Percentiles rank a stretch among this genome's conserved stretches.
Conservation (phyloP, 306 rosid species). For the Malus sieversii region DNA sequence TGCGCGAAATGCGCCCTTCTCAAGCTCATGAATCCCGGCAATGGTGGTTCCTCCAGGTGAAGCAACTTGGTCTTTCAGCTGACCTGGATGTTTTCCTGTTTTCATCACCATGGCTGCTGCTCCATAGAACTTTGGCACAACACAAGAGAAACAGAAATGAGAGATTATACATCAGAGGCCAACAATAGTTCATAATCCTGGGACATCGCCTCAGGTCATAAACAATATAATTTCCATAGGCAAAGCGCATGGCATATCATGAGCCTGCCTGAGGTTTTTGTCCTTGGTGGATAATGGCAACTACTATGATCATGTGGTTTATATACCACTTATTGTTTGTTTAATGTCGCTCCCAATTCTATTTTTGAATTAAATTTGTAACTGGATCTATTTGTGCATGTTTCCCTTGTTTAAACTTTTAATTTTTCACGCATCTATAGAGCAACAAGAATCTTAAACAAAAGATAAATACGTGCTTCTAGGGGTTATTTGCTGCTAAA, state of each 20-base stretch:
- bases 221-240: no score
- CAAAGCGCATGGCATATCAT: no score
- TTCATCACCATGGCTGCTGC: slow-evolving; percentile 71
- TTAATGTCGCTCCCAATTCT: no score
- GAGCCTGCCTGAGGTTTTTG: no score
- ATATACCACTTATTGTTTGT: no score
- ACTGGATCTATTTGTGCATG: no score
- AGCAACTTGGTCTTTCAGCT: slow-evolving; percentile 80
- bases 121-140: slow-evolving; percentile 58
- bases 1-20: slow-evolving; percentile 16
- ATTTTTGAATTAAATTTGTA: no score
- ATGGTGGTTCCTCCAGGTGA: slow-evolving; percentile 93
- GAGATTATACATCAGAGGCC: neutral
- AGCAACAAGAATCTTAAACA: neutral
- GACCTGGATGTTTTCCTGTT: slow-evolving; percentile 73
- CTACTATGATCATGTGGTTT: no score
- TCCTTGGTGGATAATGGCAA: neutral
- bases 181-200: neutral
- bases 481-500: neutral
- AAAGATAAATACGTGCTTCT: no score
- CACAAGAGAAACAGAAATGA: neutral
- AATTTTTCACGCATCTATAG: neutral
- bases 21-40: slow-evolving; percentile 78
- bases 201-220: neutral
- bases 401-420: no score